These are phyloP conservation scores for Solanum pennellii DNA, from an alignment of 257 asterid species.

Conservation along the genomic window DNA sequence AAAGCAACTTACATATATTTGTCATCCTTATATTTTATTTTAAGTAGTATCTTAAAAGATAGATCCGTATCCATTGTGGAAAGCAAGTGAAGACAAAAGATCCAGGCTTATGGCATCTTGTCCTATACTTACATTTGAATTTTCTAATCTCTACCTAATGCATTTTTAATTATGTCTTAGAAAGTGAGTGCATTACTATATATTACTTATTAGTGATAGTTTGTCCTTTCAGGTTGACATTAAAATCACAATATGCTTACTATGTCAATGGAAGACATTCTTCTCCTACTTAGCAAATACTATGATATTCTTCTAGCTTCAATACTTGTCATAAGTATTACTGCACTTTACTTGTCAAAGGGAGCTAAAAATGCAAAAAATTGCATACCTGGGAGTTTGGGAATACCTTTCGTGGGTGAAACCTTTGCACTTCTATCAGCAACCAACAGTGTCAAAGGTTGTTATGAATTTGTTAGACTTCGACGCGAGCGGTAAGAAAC, in stretches of 20 bases:
- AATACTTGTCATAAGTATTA: conserved; percentile 6
- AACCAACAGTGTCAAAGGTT: conserved; percentile 43
- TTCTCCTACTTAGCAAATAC: neutral
- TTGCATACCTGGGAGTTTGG: conserved; percentile 37
- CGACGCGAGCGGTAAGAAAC: conserved; percentile 28
- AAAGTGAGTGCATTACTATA: neutral
- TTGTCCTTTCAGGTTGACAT: neutral
- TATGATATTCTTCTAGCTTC: conserved; percentile 8
- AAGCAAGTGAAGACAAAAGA: conserved; percentile 1
- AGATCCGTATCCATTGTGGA: neutral
- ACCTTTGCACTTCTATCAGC: conserved; percentile 45
- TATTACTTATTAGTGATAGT: neutral
- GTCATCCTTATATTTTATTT: neutral
- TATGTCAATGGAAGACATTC: conserved; percentile 1
- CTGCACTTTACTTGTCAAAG: conserved; percentile 1
- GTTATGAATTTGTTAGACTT: conserved; percentile 37
- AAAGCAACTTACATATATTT: neutral
- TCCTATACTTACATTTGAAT: neutral
- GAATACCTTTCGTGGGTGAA: conserved; percentile 43
- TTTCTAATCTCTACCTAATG: neutral
- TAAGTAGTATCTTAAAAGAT: neutral
- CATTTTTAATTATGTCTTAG: neutral
- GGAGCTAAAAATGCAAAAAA: neutral
- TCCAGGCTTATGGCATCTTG: neutral
- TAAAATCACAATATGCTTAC: conserved; percentile 4